Percentiles rank a stretch among this genome's conserved stretches.
Evolutionary conservation across 768 basidiomycete genomes (phyloP).

Genomic region (Boletus vermiculosoides): DNA sequence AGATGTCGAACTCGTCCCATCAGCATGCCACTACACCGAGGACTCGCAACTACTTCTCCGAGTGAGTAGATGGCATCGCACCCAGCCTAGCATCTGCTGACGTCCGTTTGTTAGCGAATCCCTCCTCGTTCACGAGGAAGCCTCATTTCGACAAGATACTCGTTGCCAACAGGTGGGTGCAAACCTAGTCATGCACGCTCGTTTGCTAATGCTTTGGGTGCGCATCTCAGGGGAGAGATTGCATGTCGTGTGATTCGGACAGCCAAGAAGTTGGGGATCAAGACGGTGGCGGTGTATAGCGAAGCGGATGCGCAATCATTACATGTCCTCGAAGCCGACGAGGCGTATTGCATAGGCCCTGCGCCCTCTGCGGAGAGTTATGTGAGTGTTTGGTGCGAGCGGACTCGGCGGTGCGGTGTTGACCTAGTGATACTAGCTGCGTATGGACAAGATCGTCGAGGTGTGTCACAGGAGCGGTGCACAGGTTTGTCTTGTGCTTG

Average conservation of each 20-base stretch:
- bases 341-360: constrained; percentile 93
- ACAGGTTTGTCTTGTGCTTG: constrained; percentile 50
- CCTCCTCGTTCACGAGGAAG: constrained; percentile 18
- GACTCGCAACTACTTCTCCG: constrained; percentile 16
- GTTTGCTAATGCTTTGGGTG: not conserved
- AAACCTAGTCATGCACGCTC: not conserved
- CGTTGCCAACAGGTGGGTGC: constrained; percentile 73
- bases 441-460: constrained; percentile 86
- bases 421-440: constrained; percentile 48
- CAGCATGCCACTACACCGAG: not conserved
- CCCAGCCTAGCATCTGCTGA: not conserved
- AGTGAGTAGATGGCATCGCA: constrained; percentile 14
- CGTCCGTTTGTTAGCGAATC: not conserved
- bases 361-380: constrained; percentile 87
- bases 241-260: constrained; percentile 94
- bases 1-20: not conserved
- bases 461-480: constrained; percentile 80
- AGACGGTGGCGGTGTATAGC: constrained; percentile 90
- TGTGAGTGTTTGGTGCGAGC: constrained; percentile 45
- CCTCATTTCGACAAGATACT: constrained; percentile 89
- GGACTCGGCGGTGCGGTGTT: not conserved
- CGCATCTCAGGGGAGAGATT: constrained; percentile 75
- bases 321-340: constrained; percentile 85
- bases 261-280: constrained; percentile 82
- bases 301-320: constrained; percentile 79